Evolutionary conservation across 2,329 filamentous ascomycete species (phyloP).

Genomic region (Graphiopsis chlorocephala): DNA sequence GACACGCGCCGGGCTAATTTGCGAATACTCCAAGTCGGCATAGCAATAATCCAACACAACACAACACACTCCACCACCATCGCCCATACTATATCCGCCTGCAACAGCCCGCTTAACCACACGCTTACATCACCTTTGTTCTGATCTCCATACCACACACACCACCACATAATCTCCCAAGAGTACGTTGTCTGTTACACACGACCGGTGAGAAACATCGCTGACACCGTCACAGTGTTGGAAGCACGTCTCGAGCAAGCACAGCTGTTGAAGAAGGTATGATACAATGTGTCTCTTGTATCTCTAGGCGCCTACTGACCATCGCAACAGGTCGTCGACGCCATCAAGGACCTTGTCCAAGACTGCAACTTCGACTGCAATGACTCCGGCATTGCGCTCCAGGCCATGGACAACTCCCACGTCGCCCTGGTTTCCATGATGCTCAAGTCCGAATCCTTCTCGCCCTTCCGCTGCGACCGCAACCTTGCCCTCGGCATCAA

Average conservation of each 20-base stretch:
- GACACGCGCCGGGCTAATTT: neutral
- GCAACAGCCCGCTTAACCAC: neutral
- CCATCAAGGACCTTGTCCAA: constrained; percentile 98
- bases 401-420: constrained; percentile 99
- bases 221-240: constrained; percentile 61
- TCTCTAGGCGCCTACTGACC: constrained; percentile 20
- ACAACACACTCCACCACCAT: neutral
- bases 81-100: neutral
- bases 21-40: neutral
- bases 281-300: constrained; percentile 14
- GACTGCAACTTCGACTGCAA: constrained; percentile 99
- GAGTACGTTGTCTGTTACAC: constrained; percentile 4
- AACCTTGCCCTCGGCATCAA: constrained; percentile 97
- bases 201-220: neutral
- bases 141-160: neutral
- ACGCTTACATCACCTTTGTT: neutral
- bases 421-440: constrained; percentile 98
- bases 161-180: constrained; percentile 6
- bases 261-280: constrained; percentile 88
- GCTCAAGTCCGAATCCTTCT: constrained; percentile 92
- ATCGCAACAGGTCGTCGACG: constrained; percentile 78
- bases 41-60: neutral
- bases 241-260: constrained; percentile 98
- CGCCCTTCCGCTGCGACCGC: constrained; percentile 94
- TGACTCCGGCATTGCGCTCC: constrained; percentile 95